Evolutionary conservation across 1,284 basidiomycete genomes (phyloP), one percentile per base, ranked within the genome.

Genomic region (Boletus hoseneyae): DNA sequence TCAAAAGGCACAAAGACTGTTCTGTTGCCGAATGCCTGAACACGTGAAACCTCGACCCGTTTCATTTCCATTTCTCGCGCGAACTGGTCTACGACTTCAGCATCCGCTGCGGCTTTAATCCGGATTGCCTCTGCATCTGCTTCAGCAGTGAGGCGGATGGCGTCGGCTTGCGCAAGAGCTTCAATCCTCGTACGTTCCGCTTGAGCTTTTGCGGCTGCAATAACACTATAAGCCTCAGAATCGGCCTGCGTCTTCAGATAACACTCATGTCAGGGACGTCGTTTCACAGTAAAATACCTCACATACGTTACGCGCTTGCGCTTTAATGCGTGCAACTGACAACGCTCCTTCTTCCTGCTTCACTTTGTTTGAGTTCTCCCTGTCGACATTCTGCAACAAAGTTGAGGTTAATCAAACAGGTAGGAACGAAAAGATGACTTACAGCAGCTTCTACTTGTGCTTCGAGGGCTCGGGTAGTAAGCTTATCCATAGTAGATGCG

Each of bases 361-460:
- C 58, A 89, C 83, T 65, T 85, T 85, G 70, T 90, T 90, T 70
- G 82, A 85, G 62, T 90, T 90, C 67, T 90, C 88, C 50, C 87
- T 69, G 66, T 90, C 88, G 45, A 90, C 87, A 56, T 90, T 90
- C 80, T 85, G 51, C 9, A 34, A 40, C 23, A 30, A 8, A 16
- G 21, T 10, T 53, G 15, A 44, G 25, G 18, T 29, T 16, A 23
- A 40, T 3, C 4, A 42, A 16, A 13, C 3, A 27, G 4, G 11
- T 11, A 36, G 30, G 32, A 39, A 38, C 0, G 6, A 11, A 34
- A 36, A 29, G 16, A 18, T 9, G 30, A 73, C 80, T 59, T 66
- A 85, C 83, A 19, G 88, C 87, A 49, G 88, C 87, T 65, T 90
- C 87, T 34, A 90, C 87, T 66, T 90, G 87, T 6, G 87, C 85